Evolutionary conservation across 495 filamentous ascomycete species (phyloP), one percentile per base, ranked within the genome.

Genomic region (Xylaria nigripes): DNA sequence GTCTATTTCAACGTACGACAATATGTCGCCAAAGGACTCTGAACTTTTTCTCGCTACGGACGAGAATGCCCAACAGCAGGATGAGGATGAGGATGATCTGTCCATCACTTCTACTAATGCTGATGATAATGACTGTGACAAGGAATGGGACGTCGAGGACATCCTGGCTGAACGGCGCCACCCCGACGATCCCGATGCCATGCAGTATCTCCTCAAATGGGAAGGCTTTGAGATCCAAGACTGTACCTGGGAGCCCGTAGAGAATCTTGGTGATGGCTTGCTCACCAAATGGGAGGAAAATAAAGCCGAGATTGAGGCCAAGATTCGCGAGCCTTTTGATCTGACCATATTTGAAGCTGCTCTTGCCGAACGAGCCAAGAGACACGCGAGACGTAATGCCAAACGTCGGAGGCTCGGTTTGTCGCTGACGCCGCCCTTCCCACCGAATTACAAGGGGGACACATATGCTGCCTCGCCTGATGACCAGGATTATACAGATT

Each of bases 161-260:
- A 66, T 83, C 42, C 56, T 77, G 13, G 78, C 79, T 9, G 80
- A 88, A 59, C 64, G 64, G 15, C 43, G 25, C 12, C 45, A 69
- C 9, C 57, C 34, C 2, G 55, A 48, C 2, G n/a, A 64, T 0
- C 70, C 79, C 7, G 70, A 65, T 8, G 58, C 64, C 21, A 68
- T 58, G 54, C 55, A 65, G 22, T 90, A 84, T 60, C 72, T 90
- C 2, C 76, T 89, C 29, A 74, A 79, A 55, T 91, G 87, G 87
- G 72, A 72, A 22, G 76, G 71, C n/a, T 90, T 86, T 54, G 67
- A 72, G 1, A 45, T 81, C 8, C 55, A 80, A 12, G 63, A 81
- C 44, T 71, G 77, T 47, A 82, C 78, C 2, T 90, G 85, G 86
- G 85, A 89, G 55, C 80, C 84, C 0, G 61, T 61, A n/a, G 63